Percentiles rank a stretch among this genome's conserved stretches.
These are phyloP conservation scores for Posidonia oceanica DNA, from an alignment of 116 monocot genomes.

Conservation along the genomic window DNA sequence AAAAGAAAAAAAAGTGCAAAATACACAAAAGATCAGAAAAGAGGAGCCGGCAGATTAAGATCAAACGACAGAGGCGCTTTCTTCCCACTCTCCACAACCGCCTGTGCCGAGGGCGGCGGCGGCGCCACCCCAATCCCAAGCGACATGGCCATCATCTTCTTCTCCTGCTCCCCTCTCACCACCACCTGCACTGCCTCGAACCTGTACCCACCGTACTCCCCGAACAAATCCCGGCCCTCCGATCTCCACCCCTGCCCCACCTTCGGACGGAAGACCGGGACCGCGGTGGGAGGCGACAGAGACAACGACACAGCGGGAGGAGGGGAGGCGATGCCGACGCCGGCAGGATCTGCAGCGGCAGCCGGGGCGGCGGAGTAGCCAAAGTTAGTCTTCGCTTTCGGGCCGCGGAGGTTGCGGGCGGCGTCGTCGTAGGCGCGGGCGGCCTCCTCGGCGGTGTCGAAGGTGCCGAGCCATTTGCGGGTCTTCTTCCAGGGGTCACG, in stretches of 20 bases:
- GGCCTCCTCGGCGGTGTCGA: conserved; percentile 84
- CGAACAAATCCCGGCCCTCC: conserved; percentile 1
- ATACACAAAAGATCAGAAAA: not conserved
- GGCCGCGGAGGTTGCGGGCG: conserved; percentile 31
- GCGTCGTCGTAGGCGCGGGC: conserved; percentile 48
- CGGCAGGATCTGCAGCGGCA: not conserved
- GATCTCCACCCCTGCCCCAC: not conserved
- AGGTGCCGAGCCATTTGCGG: conserved; percentile 72
- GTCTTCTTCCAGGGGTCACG: conserved; percentile 48
- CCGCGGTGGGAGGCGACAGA: not conserved
- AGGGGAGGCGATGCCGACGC: not conserved
- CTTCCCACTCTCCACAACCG: not conserved
- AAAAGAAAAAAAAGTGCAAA: not conserved
- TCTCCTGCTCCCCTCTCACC: conserved; percentile 6
- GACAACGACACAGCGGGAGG: conserved; percentile 9
- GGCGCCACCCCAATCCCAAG: not conserved
- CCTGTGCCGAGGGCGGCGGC: not conserved
- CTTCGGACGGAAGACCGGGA: not conserved
- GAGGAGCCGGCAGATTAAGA: conserved; percentile 20
- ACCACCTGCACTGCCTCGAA: conserved; percentile 11
- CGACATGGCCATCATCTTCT: conserved; percentile 1
- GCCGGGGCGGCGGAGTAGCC: conserved; percentile 5
- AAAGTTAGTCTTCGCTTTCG: conserved; percentile 64
- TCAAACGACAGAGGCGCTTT: conserved; percentile 13
- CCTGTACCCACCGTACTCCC: not conserved